These are phyloP conservation scores for Tricharina praecox DNA, from an alignment of 495 filamentous ascomycete species.

Conservation along the genomic window DNA sequence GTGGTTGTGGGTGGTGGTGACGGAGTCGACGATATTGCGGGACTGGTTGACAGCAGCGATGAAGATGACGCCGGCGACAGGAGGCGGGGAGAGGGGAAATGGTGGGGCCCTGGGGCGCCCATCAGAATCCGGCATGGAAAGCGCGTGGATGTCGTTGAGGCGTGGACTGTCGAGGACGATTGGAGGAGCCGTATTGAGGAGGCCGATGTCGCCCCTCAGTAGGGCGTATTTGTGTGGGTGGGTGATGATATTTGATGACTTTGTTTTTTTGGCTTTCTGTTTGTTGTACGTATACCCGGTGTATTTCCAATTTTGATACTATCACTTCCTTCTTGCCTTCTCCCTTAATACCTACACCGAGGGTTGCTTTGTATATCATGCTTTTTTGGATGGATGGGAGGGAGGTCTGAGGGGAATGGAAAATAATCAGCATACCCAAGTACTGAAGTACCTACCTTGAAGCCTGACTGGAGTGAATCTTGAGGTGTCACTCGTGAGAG, in stretches of 20 bases:
- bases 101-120: conserved; percentile 15
- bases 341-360: no score
- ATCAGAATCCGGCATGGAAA: conserved; percentile 16
- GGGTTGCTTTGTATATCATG: no score
- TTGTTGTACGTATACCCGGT: neutral
- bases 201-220: neutral
- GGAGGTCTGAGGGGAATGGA: no score
- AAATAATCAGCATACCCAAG: no score
- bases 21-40: conserved; percentile 17
- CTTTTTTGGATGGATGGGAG: no score
- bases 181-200: conserved; percentile 25
- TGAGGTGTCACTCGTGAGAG: no score
- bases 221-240: neutral
- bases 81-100: conserved; percentile 17
- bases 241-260: neutral
- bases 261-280: no score
- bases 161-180: conserved; percentile 18
- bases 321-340: no score
- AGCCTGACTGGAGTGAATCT: no score
- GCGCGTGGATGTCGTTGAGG: conserved; percentile 21
- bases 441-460: no score
- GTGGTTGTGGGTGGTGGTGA: conserved; percentile 19
- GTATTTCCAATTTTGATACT: no score
- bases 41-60: conserved; percentile 15
- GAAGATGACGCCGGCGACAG: conserved; percentile 12